These are phyloP conservation scores for Exophiala oligosperma DNA, from an alignment of 2,329 filamentous ascomycete genomes.

Conservation along the genomic window DNA sequence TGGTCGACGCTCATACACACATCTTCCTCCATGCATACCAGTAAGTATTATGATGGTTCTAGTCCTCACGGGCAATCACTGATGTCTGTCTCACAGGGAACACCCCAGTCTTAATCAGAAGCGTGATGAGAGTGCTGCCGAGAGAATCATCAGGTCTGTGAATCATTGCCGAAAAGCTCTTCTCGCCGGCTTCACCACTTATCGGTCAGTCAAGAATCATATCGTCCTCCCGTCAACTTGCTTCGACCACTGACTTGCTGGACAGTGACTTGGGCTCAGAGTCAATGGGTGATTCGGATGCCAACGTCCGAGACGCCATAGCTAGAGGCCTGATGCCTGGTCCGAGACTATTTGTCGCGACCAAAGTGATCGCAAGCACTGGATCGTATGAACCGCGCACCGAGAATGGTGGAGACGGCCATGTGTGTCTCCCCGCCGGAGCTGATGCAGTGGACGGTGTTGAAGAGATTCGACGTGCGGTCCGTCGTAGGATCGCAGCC, in stretches of 20 bases:
- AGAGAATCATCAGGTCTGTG: constrained; percentile 56
- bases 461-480: constrained; percentile 47
- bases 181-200: constrained; percentile 59
- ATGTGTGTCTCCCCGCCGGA: constrained; percentile 35
- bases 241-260: not conserved
- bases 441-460: constrained; percentile 51
- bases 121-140: constrained; percentile 58
- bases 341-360: constrained; percentile 57
- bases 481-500: constrained; percentile 47
- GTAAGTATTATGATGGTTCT: not conserved
- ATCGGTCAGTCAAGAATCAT: constrained; percentile 35
- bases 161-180: constrained; percentile 56
- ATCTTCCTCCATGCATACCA: constrained; percentile 54
- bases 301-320: constrained; percentile 53
- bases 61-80: constrained; percentile 29
- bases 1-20: constrained; percentile 58
- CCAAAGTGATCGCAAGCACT: constrained; percentile 51
- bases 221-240: not conserved
- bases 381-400: constrained; percentile 51
- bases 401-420: constrained; percentile 44
- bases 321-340: constrained; percentile 55
- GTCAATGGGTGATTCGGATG: constrained; percentile 51
- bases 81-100: constrained; percentile 32
- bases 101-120: constrained; percentile 42
- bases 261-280: constrained; percentile 54